phyloP scores from a whole-genome alignment of 2,329 filamentous ascomycete species.

The Chrysosporium keratinophilum region DNA sequence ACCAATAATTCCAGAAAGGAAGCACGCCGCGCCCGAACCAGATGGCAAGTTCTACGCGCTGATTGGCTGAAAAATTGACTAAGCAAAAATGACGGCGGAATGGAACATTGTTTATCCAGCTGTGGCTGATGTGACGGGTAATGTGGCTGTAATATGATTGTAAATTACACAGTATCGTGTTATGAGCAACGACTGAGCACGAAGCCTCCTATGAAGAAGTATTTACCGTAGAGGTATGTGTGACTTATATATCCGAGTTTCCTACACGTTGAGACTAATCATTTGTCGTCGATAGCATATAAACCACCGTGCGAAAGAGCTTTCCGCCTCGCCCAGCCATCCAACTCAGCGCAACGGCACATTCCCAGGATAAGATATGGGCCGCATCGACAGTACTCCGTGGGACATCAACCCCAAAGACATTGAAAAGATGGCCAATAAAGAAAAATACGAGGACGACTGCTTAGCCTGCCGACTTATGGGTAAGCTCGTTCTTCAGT shows the following conservation, averaged over 20 bases:
- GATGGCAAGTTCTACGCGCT: slow-evolving; percentile 22
- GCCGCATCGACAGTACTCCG: slow-evolving; percentile 36
- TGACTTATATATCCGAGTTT: too few relatives aligned
- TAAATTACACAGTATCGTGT: background rate
- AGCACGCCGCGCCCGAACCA: background rate
- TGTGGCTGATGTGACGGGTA: background rate
- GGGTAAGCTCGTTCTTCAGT: slow-evolving; percentile 41
- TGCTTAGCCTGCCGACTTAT: slow-evolving; percentile 62
- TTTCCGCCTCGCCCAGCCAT: too few relatives aligned
- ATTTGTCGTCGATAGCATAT: too few relatives aligned
- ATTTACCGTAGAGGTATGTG: too few relatives aligned
- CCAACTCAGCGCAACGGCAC: too few relatives aligned
- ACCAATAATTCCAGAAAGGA: background rate
- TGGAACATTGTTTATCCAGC: slow-evolving; percentile 11
- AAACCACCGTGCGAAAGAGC: too few relatives aligned
- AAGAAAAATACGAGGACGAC: slow-evolving; percentile 43
- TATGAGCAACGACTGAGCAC: too few relatives aligned
- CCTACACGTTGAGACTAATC: too few relatives aligned
- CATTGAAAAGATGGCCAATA: slow-evolving; percentile 47
- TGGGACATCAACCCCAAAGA: slow-evolving; percentile 47
- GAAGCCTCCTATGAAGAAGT: too few relatives aligned
- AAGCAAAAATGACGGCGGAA: slow-evolving; percentile 16
- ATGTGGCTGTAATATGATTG: too few relatives aligned
- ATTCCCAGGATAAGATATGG: slow-evolving; percentile 4
- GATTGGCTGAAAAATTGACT: slow-evolving; percentile 29